phyloP scores from a whole-genome alignment of 805 yeast genomes.

The Yamadazyma scolyti region DNA sequence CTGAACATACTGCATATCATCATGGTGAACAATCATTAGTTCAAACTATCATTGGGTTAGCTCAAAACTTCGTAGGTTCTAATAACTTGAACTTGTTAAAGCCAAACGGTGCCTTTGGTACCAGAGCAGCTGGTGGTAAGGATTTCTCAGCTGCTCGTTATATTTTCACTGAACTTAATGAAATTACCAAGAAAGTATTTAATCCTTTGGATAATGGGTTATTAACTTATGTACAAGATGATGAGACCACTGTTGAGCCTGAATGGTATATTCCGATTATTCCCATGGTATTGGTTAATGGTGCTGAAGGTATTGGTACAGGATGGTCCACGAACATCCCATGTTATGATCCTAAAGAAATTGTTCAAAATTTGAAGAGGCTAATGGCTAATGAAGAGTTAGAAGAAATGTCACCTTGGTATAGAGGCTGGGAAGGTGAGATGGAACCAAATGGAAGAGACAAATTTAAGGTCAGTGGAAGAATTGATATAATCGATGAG shows the following conservation, averaged over 20 bases:
- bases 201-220: constrained; percentile 77
- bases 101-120: constrained; percentile 96
- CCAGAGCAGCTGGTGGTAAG: constrained; percentile 95
- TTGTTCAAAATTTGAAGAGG: constrained; percentile 68
- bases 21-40: constrained; percentile 90
- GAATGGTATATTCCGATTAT: constrained; percentile 92
- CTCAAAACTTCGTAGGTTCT: constrained; percentile 92
- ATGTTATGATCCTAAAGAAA: constrained; percentile 79
- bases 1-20: constrained; percentile 88
- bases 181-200: constrained; percentile 72
- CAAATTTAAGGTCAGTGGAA: constrained; percentile 73
- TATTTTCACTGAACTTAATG: constrained; percentile 80
- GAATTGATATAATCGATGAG: constrained; percentile 75
- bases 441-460: constrained; percentile 63
- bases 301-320: constrained; percentile 97
- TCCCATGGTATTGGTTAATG: constrained; percentile 93
- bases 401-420: constrained; percentile 87
- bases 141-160: constrained; percentile 99
- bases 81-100: constrained; percentile 79
- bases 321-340: constrained; percentile 98
- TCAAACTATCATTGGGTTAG: constrained; percentile 89
- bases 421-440: constrained; percentile 89
- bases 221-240: constrained; percentile 80
- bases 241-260: constrained; percentile 91
- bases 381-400: constrained; percentile 71